Evolutionary conservation across 2,329 filamentous ascomycete species (phyloP), one percentile per base, ranked within the genome.

Genomic region (Ceratocystis destructans): DNA sequence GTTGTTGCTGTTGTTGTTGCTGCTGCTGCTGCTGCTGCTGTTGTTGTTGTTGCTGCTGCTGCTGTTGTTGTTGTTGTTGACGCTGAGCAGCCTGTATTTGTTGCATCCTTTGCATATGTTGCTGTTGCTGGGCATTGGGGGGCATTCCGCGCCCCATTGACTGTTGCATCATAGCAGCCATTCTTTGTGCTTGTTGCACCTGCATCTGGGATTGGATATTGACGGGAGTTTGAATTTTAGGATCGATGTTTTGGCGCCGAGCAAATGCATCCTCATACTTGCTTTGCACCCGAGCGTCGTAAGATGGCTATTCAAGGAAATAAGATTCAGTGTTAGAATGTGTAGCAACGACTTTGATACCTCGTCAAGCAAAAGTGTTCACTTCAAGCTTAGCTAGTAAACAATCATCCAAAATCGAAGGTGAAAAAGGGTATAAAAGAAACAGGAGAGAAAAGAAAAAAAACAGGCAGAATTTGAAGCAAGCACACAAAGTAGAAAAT

Each of bases 171-270:
- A 48, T 33, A 5, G 17, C 12, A 31, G 65, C 57, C 45, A 62
- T 31, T 20, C 25, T 44, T 28, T 59, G 55, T 17, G 53, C 64
- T 31, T 66, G 59, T 50, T 65, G 53, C n/a, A 44, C 62, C 20
- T 64, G 22, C 4, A 48, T 15, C 44, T 61, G 57, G 4, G 46
- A 22, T 48, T 63, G 59, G 28, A 64, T 41, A 12, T 64, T 59
- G 37, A 64, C 46, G 5, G 22, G 37, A 20, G 10, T 17, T 62
- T 64, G 80, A 1, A 84, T 72, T 10, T 72, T 77, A 0, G 77
- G 76, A 57, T 79, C 79, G 69, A 82, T 80, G 3, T 75, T 75
- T 69, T 83, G 78, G 48, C 82, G 79, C 69, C 78, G 79, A 67
- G 76, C 76, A 67, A 78, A 78, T 57, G 83, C 76, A 4, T 84